phyloP scores from a whole-genome alignment of 352 stramenopile genomes.

The Globisporangium canariense region DNA sequence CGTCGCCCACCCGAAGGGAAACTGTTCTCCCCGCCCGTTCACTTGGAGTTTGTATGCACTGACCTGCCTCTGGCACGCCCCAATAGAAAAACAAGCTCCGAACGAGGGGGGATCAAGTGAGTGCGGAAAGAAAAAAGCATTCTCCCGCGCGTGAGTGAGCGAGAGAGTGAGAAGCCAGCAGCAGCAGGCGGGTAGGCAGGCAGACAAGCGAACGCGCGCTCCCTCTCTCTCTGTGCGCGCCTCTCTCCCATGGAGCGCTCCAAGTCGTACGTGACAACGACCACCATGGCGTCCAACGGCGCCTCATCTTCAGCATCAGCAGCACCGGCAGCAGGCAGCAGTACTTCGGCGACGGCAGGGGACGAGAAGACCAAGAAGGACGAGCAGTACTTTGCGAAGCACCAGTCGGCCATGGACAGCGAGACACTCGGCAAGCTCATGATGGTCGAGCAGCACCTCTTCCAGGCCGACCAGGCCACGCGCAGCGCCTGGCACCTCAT shows the following conservation, averaged over 20 bases:
- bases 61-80: background rate
- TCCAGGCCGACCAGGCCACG: slow-evolving; percentile 77
- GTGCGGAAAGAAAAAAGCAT: background rate
- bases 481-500: slow-evolving; percentile 84
- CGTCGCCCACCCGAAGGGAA: background rate
- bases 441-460: slow-evolving; percentile 76
- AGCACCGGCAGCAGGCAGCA: background rate
- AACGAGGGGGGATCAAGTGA: background rate
- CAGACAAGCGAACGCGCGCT: background rate
- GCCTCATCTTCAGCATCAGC: background rate
- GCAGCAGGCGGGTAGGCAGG: background rate
- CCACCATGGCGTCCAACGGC: background rate
- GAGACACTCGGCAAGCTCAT: slow-evolving; percentile 79
- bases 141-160: background rate
- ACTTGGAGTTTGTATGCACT: slow-evolving; percentile 9
- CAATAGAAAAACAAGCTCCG: background rate
- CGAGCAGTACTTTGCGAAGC: slow-evolving; percentile 56
- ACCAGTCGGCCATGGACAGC: slow-evolving; percentile 78
- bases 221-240: background rate
- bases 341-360: background rate
- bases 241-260: background rate
- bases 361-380: slow-evolving; percentile 25
- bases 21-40: background rate
- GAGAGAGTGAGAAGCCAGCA: background rate
- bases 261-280: background rate